Percentiles rank a stretch among this genome's conserved stretches.
Evolutionary conservation across 1,139 yeast species (phyloP).

Genomic region (Chernovozyma sophiae-reginae): DNA sequence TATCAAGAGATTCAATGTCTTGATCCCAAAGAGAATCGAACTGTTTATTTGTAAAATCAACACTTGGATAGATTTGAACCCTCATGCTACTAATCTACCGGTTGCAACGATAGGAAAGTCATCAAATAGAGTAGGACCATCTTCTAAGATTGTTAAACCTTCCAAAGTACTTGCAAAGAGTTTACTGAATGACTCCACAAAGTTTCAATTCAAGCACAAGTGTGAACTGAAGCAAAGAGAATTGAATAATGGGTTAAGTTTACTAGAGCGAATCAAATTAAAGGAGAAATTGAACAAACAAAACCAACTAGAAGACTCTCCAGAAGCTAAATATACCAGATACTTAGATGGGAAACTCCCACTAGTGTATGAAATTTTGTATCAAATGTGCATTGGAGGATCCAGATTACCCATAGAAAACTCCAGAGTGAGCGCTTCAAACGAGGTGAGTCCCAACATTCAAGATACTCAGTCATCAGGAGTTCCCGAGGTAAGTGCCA

Average conservation of each 20-base stretch:
- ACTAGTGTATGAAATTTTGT: slow-evolving; percentile 34
- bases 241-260: slow-evolving; percentile 29
- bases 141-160: slow-evolving; percentile 21
- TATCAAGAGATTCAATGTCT: slow-evolving; percentile 5
- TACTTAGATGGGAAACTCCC: slow-evolving; percentile 41
- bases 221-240: slow-evolving; percentile 18
- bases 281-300: slow-evolving; percentile 25
- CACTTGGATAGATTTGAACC: slow-evolving; percentile 47
- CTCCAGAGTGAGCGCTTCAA: neutral
- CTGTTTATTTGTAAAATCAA: slow-evolving; percentile 58
- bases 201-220: slow-evolving; percentile 26
- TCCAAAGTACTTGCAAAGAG: slow-evolving; percentile 9
- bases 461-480: too few relatives aligned
- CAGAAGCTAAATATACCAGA: slow-evolving; percentile 31
- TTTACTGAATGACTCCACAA: slow-evolving; percentile 28
- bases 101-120: slow-evolving; percentile 1
- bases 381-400: slow-evolving; percentile 19
- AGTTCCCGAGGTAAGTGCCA: too few relatives aligned
- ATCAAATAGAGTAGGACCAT: slow-evolving; percentile 10
- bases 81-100: slow-evolving; percentile 5
- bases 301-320: slow-evolving; percentile 13
- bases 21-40: slow-evolving; percentile 48
- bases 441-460: too few relatives aligned
- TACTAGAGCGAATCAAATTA: slow-evolving; percentile 38
- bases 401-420: too few relatives aligned